Evolutionary conservation across 306 rosid species (phyloP), one percentile per base, ranked within the genome.

Genomic region (Abrus precatorius): DNA sequence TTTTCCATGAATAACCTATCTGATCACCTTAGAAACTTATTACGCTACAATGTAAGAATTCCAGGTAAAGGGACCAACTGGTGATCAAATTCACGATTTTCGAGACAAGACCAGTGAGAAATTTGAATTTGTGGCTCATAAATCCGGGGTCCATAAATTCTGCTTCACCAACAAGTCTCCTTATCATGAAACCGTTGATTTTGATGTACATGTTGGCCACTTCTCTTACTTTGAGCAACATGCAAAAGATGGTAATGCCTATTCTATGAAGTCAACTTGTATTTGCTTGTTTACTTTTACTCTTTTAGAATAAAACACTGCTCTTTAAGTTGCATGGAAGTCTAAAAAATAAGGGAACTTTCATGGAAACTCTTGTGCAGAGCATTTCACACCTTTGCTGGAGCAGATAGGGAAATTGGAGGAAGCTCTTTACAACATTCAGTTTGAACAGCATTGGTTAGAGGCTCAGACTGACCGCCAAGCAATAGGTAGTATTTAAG

Each of bases 391-490:
- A 38, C 99, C 99, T 32, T 84, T 96, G 90, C 60, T 93, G 66
- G 97, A 93, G 79, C 97, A 96, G 78, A 91, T 96, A 73, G 83
- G 85, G 1, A 93, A 93, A 88, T 82, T 96, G 90, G 99, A 96
- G 88, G 98, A 96, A 85, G 93, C 97, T 83, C 94, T 93, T 81
- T 90, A 79, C 88, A 92, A 89, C 84, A 90, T 96, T 77, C 95
- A 88, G 86, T 96, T 93, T 80, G 98, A 93, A 83, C 99, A 96
- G 65, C 98, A 96, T 87, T 96, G 98, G 98, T 65, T 96, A 59
- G 97, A 93, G 88, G 97, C 98, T 66, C 97, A 93, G 79, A 90
- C 98, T 1, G 97, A 96, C 36, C 97, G 97, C 68, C 98, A 93
- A 79, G 92, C 97, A 79, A 88, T 93, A 84, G 97, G 99, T 96